Conservation (phyloP, 2,329 filamentous ascomycete genomes). For the Metarhizium robertsii region DNA sequence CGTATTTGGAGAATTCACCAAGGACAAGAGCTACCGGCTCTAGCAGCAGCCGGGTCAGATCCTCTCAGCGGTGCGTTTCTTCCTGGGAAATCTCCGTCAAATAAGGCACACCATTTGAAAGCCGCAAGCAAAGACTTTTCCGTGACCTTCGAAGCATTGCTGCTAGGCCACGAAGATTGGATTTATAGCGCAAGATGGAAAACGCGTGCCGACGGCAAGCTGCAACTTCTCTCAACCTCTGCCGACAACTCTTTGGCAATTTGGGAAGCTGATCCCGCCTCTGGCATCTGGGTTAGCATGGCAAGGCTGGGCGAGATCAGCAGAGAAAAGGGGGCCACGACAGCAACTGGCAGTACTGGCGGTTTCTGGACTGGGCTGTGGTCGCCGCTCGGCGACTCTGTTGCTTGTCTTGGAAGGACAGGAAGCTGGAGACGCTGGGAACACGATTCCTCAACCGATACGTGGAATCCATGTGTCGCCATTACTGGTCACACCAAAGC, state of each 20-base stretch:
- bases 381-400: conserved; percentile 65
- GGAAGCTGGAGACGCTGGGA: conserved; percentile 90
- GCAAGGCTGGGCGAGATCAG: conserved; percentile 89
- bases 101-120: conserved; percentile 76
- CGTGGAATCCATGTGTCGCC: conserved; percentile 69
- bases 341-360: conserved; percentile 88
- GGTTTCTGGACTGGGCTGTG: conserved; percentile 96
- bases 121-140: conserved; percentile 56
- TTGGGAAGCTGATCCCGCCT: conserved; percentile 76
- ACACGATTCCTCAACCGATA: conserved; percentile 47
- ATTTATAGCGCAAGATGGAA: conserved; percentile 84
- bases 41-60: conserved; percentile 44
- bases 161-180: conserved; percentile 97
- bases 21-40: conserved; percentile 54
- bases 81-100: conserved; percentile 67
- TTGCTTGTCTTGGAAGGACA: conserved; percentile 79
- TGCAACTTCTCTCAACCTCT: conserved; percentile 78
- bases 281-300: conserved; percentile 84
- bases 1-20: conserved; percentile 81
- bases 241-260: conserved; percentile 92
- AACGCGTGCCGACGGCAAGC: conserved; percentile 36
- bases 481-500: conserved; percentile 77
- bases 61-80: conserved; percentile 48
- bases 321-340: conserved; percentile 88
- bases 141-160: conserved; percentile 84